Evolutionary conservation across 1,139 yeast genomes (phyloP).

Genomic region (Suhomyces panamericanus): DNA sequence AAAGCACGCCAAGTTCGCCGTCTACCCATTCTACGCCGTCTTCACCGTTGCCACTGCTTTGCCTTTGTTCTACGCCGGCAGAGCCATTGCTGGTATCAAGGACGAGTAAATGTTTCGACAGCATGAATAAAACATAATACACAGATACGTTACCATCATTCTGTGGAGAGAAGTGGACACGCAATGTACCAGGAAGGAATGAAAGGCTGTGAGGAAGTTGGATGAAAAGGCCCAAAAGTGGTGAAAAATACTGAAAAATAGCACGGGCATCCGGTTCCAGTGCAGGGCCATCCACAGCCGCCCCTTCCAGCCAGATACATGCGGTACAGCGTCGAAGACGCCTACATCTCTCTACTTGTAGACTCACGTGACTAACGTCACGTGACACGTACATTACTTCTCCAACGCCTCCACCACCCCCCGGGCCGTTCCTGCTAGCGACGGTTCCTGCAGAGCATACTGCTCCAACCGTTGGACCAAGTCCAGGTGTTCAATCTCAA

Average conservation of each 20-base stretch:
- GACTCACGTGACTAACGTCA: not conserved
- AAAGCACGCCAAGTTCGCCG: conserved; percentile 70
- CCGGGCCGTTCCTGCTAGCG: not conserved
- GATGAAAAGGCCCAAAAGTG: no score
- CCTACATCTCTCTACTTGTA: not conserved
- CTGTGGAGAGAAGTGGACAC: not conserved
- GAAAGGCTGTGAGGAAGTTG: no score
- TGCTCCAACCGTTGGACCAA: not conserved
- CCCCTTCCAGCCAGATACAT: no score
- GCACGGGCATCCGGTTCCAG: not conserved
- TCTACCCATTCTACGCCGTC: conserved; percentile 88
- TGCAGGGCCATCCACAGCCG: no score
- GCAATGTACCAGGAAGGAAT: no score
- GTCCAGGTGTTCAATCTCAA: not conserved
- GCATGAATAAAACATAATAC: conserved; percentile 7
- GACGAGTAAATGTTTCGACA: conserved; percentile 31
- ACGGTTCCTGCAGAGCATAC: not conserved
- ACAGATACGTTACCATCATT: conserved; percentile 1
- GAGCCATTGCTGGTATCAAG: conserved; percentile 75
- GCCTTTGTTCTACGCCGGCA: conserved; percentile 74
- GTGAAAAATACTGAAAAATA: not conserved
- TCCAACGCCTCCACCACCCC: not conserved
- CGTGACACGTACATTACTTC: not conserved
- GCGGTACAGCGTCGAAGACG: not conserved
- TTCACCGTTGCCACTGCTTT: conserved; percentile 71